A percentile compares a stretch with the other conserved stretches of the same genome.
These are phyloP conservation scores for Botryotinia calthae DNA, from an alignment of 2,329 filamentous ascomycete genomes.

Conservation along the genomic window DNA sequence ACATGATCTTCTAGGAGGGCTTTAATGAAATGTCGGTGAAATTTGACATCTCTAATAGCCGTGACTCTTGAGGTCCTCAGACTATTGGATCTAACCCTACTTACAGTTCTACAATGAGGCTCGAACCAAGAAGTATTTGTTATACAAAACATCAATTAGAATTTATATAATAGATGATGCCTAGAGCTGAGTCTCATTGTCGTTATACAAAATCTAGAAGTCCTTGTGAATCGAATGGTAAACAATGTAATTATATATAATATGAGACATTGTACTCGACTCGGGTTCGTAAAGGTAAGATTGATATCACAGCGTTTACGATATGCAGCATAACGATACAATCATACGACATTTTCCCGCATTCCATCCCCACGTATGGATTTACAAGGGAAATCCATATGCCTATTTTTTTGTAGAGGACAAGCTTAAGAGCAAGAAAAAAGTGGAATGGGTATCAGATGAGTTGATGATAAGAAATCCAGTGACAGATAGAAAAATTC, in stretches of 20 bases:
- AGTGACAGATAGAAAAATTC: conserved; percentile 3
- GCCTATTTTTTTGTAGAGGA: not conserved
- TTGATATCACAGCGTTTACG: conserved; percentile 1
- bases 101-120: not conserved
- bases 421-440: not conserved
- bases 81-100: not conserved
- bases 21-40: conserved; percentile 6
- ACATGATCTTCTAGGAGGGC: not conserved
- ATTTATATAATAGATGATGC: not conserved
- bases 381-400: not conserved
- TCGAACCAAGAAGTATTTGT: not conserved
- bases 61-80: not conserved
- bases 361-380: not conserved
- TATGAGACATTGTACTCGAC: not conserved
- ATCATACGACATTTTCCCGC: conserved; percentile 2
- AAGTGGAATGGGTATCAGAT: not conserved
- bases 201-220: not conserved
- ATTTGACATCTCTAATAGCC: not conserved
- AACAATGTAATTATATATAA: not conserved
- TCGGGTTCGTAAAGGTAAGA: conserved; percentile 7
- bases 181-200: conserved; percentile 11
- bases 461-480: conserved; percentile 4
- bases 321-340: not conserved
- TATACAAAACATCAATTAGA: not conserved
- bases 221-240: not conserved